phyloP scores from a whole-genome alignment of 78 protist species.

The Thecamonas trahens region DNA sequence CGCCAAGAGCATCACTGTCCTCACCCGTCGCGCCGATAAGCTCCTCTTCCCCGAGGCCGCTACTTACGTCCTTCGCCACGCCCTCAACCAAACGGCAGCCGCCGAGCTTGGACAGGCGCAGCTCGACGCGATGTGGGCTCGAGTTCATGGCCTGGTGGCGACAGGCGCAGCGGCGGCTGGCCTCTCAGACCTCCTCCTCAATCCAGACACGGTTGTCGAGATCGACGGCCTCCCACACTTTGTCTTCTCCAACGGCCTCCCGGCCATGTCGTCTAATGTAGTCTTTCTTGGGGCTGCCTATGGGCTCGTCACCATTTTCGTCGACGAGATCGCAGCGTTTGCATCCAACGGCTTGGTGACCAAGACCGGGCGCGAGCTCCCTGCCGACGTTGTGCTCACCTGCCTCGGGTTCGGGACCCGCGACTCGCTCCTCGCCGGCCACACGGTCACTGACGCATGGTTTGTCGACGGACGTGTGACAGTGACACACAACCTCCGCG shows the following conservation, averaged over 20 bases:
- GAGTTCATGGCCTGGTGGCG: not conserved
- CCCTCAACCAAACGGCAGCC: not conserved
- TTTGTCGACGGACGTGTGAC: not conserved
- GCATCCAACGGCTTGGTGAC: not conserved
- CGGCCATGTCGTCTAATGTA: not conserved
- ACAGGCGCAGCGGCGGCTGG: not conserved
- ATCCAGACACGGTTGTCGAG: too few relatives aligned
- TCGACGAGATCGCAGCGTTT: not conserved
- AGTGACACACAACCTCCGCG: not conserved
- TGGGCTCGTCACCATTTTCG: not conserved
- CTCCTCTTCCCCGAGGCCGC: not conserved
- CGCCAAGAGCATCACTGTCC: not conserved
- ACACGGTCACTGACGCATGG: not conserved
- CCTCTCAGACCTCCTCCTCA: not conserved
- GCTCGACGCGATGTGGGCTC: not conserved
- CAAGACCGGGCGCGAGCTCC: not conserved
- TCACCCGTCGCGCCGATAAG: not conserved
- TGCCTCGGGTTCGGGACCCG: not conserved
- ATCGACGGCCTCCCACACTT: not conserved
- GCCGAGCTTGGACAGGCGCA: not conserved
- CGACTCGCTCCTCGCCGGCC: not conserved
- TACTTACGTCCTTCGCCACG: not conserved
- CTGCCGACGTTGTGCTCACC: not conserved
- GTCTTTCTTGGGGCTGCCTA: not conserved
- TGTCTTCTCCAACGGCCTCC: not conserved